phyloP scores from a whole-genome alignment of 2,329 filamentous ascomycete genomes.

The Colletotrichum truncatum region DNA sequence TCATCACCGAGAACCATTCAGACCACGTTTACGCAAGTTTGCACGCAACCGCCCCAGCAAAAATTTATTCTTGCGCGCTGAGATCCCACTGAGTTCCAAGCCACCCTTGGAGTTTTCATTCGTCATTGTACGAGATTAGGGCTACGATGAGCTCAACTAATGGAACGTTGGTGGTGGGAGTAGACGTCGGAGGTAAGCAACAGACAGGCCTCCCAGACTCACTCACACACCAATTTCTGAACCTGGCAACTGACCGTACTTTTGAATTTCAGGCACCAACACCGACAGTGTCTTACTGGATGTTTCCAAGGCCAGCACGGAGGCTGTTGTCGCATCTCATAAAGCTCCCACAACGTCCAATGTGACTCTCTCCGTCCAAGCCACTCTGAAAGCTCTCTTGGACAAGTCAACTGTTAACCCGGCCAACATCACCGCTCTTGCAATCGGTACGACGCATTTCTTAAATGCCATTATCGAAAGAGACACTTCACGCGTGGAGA shows the following conservation, averaged over 20 bases:
- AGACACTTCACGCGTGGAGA: slow-evolving; percentile 56
- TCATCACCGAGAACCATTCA: background rate
- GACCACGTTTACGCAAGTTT: background rate
- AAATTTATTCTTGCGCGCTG: background rate
- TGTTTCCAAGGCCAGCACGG: slow-evolving; percentile 21
- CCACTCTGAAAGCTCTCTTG: slow-evolving; percentile 55
- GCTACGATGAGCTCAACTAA: slow-evolving; percentile 14
- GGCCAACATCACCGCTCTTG: slow-evolving; percentile 54
- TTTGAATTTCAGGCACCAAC: slow-evolving; percentile 57
- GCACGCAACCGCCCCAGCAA: background rate
- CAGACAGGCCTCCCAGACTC: background rate
- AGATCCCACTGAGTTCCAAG: background rate
- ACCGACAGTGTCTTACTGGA: slow-evolving; percentile 63
- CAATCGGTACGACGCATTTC: slow-evolving; percentile 67
- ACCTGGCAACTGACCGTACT: background rate
- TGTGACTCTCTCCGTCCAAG: slow-evolving; percentile 55
- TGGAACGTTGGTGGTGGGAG: slow-evolving; percentile 30
- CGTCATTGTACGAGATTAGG: background rate
- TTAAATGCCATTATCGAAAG: slow-evolving; percentile 67
- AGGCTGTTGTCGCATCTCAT: slow-evolving; percentile 37
- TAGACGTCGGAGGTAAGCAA: slow-evolving; percentile 30
- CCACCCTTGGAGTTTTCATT: background rate
- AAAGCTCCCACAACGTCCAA: slow-evolving; percentile 59
- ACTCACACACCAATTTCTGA: background rate
- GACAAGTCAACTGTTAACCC: slow-evolving; percentile 37